Conservation (phyloP, 164 flowering plant genomes). For the Warburgia ugandensis region DNA sequence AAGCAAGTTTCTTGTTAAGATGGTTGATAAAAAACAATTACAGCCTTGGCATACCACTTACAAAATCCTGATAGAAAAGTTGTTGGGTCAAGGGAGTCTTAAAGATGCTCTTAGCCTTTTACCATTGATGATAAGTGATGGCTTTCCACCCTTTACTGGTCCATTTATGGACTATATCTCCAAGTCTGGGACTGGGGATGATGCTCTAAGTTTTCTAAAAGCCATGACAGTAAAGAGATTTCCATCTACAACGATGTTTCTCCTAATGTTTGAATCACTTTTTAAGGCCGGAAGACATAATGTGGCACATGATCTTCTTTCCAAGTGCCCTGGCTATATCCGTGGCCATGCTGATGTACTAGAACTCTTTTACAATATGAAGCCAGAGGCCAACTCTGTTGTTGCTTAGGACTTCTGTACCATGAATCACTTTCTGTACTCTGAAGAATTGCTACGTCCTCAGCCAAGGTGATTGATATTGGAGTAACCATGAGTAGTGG, state of each 20-base stretch:
- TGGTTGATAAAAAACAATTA: conserved; percentile 31
- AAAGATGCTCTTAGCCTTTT: conserved; percentile 47
- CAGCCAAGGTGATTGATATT: too few relatives aligned
- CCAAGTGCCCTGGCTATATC: conserved; percentile 50
- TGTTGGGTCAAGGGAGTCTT: conserved; percentile 43
- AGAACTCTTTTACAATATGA: conserved; percentile 44
- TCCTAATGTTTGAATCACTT: conserved; percentile 53
- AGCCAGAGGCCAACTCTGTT: too few relatives aligned
- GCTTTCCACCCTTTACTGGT: conserved; percentile 59
- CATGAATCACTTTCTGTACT: too few relatives aligned
- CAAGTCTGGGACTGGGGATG: conserved; percentile 54
- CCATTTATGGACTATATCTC: conserved; percentile 50
- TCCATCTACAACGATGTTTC: conserved; percentile 49
- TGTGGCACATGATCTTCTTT: conserved; percentile 63
- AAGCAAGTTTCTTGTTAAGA: conserved; percentile 31
- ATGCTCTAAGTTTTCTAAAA: conserved; percentile 45
- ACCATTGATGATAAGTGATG: conserved; percentile 57
- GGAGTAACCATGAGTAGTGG: too few relatives aligned
- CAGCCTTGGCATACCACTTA: conserved; percentile 54
- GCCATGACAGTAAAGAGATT: conserved; percentile 48
- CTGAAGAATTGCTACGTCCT: too few relatives aligned
- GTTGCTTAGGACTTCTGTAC: too few relatives aligned
- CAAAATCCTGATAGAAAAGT: conserved; percentile 36
- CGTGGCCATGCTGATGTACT: conserved; percentile 70
- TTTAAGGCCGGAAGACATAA: conserved; percentile 45